Conservation (phyloP, 2,329 filamentous ascomycete species). For the Geosmithia flava region DNA sequence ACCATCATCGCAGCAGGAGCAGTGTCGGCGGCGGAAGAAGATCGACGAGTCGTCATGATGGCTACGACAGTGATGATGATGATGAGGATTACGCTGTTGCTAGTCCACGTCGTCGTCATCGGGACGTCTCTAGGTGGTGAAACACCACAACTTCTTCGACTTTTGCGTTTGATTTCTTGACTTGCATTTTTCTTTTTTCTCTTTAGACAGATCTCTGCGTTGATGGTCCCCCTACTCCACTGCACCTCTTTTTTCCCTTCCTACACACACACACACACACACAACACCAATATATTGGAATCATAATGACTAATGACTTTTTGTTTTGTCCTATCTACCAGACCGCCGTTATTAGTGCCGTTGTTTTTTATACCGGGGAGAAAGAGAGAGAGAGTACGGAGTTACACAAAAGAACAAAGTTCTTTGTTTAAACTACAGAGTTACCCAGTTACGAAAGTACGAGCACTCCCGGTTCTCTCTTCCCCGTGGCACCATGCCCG, state of each 20-base stretch:
- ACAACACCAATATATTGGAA: background rate
- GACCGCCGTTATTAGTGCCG: background rate
- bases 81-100: conserved; percentile 14
- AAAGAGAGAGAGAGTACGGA: too few species aligned
- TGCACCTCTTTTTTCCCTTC: background rate
- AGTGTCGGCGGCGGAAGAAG: too few species aligned
- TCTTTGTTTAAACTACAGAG: too few species aligned
- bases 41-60: too few species aligned
- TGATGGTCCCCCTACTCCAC: background rate
- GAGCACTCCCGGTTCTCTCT: too few species aligned
- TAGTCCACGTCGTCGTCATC: background rate
- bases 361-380: background rate
- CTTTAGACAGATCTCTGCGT: background rate
- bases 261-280: background rate
- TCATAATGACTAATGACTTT: background rate
- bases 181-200: background rate
- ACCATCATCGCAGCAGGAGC: too few species aligned
- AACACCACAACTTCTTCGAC: background rate
- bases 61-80: conserved; percentile 22
- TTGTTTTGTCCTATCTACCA: background rate
- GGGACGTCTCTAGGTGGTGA: background rate
- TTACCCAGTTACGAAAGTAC: too few species aligned
- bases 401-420: too few species aligned
- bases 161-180: background rate
- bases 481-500: background rate